Evolutionary conservation across 768 basidiomycete genomes (phyloP).

Genomic region (Scleroderma citrinum): DNA sequence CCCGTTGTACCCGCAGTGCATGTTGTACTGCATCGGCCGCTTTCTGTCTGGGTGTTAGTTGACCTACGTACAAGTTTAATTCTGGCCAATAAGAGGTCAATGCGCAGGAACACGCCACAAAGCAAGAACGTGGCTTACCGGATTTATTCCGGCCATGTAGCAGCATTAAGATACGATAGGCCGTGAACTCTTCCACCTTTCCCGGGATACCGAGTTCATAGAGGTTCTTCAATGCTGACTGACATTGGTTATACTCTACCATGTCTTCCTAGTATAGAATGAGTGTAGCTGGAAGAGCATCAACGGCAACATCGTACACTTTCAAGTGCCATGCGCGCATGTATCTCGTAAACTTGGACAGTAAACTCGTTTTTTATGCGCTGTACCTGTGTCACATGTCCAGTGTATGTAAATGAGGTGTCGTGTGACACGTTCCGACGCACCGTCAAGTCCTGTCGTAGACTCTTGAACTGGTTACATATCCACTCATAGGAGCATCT

Average conservation of each 20-base stretch:
- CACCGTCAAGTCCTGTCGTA: slow-evolving; percentile 96
- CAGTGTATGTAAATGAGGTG: slow-evolving; percentile 7
- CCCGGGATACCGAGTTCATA: slow-evolving; percentile 94
- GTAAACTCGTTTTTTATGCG: slow-evolving; percentile 99
- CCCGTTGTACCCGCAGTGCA: slow-evolving; percentile 84
- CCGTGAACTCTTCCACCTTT: slow-evolving; percentile 92
- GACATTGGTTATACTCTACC: slow-evolving; percentile 99
- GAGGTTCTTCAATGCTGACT: slow-evolving; percentile 80
- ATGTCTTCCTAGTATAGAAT: slow-evolving; percentile 69
- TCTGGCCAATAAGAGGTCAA: slow-evolving; percentile 44
- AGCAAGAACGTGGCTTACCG: slow-evolving; percentile 44
- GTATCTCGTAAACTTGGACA: slow-evolving; percentile 95
- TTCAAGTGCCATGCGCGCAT: slow-evolving; percentile 95
- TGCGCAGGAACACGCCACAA: slow-evolving; percentile 2
- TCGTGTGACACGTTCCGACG: slow-evolving; percentile 29
- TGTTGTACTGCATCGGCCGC: slow-evolving; percentile 73
- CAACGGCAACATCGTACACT: slow-evolving; percentile 44
- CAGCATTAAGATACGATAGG: slow-evolving; percentile 95
- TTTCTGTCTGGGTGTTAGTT: slow-evolving; percentile 93
- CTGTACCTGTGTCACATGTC: slow-evolving; percentile 64
- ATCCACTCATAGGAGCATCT: slow-evolving; percentile 80
- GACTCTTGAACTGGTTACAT: slow-evolving; percentile 96
- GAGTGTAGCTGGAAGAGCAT: slow-evolving; percentile 8
- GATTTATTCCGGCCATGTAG: slow-evolving; percentile 90
- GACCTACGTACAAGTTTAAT: slow-evolving; percentile 94